Evolutionary conservation across 495 filamentous ascomycete genomes (phyloP).

Genomic region (Neurospora terricola): DNA sequence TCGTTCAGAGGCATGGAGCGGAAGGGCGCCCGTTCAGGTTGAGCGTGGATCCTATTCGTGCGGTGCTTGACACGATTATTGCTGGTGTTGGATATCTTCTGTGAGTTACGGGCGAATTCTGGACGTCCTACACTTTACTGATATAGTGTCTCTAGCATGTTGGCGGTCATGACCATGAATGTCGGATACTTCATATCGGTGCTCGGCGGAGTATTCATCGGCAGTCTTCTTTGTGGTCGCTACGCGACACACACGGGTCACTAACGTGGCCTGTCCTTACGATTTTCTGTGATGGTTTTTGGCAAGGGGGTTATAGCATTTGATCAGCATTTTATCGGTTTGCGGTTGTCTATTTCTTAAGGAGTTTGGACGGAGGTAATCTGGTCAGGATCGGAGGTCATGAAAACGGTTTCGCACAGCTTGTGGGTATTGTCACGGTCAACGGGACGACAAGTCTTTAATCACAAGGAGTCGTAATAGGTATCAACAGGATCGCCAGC

Average conservation of each 20-base stretch:
- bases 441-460: not conserved
- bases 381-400: not conserved
- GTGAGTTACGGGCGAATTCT: slow-evolving; percentile 44
- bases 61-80: slow-evolving; percentile 55
- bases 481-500: not conserved
- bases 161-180: slow-evolving; percentile 97
- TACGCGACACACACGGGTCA: slow-evolving; percentile 36
- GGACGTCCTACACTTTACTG: slow-evolving; percentile 6
- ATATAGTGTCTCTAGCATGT: slow-evolving; percentile 53
- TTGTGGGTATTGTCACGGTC: not conserved
- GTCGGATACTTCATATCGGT: slow-evolving; percentile 91
- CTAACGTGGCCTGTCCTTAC: slow-evolving; percentile 10
- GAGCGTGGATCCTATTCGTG: slow-evolving; percentile 66
- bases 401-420: not conserved
- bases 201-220: slow-evolving; percentile 71
- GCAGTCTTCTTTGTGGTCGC: slow-evolving; percentile 71
- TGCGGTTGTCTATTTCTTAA: not conserved
- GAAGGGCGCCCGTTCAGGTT: slow-evolving; percentile 62
- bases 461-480: not conserved
- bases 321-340: not conserved
- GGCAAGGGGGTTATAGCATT: not conserved
- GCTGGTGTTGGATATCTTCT: slow-evolving; percentile 77
- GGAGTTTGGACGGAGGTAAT: not conserved
- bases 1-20: slow-evolving; percentile 45
- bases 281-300: not conserved